Evolutionary conservation across 805 yeast genomes (phyloP).

Genomic region (Pichia kluyveri): DNA sequence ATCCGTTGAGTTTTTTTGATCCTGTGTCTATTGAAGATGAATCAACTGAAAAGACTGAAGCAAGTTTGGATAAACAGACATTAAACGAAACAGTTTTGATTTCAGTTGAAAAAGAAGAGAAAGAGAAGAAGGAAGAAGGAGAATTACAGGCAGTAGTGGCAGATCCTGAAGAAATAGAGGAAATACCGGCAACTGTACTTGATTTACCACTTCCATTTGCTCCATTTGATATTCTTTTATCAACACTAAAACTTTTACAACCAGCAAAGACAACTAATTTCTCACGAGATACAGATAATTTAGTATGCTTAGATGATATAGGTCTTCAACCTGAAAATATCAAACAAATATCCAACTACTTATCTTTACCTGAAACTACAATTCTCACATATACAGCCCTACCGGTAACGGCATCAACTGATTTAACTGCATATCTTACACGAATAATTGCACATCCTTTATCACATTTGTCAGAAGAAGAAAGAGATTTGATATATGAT

Average conservation of each 20-base stretch:
- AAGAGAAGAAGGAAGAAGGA: not conserved
- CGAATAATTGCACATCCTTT: slow-evolving; percentile 40
- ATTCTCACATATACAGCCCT: not conserved
- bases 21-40: not conserved
- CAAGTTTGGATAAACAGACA: too few species aligned
- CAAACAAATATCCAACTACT: not conserved
- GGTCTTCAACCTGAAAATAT: not conserved
- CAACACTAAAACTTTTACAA: not conserved
- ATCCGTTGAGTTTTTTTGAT: slow-evolving; percentile 7
- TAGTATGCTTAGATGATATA: not conserved
- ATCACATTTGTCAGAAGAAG: slow-evolving; percentile 33
- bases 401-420: slow-evolving; percentile 12
- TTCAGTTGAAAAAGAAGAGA: too few species aligned
- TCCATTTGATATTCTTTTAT: not conserved
- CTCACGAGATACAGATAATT: not conserved
- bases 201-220: not conserved
- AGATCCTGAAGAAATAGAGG: not conserved
- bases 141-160: too few species aligned
- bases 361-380: not conserved
- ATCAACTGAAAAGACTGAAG: too few species aligned
- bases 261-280: not conserved
- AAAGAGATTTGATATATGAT: slow-evolving; percentile 35
- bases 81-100: too few species aligned
- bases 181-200: not conserved
- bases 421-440: slow-evolving; percentile 40